Conservation (phyloP, 176 grass and related monocot species). For the Phragmites australis region DNA sequence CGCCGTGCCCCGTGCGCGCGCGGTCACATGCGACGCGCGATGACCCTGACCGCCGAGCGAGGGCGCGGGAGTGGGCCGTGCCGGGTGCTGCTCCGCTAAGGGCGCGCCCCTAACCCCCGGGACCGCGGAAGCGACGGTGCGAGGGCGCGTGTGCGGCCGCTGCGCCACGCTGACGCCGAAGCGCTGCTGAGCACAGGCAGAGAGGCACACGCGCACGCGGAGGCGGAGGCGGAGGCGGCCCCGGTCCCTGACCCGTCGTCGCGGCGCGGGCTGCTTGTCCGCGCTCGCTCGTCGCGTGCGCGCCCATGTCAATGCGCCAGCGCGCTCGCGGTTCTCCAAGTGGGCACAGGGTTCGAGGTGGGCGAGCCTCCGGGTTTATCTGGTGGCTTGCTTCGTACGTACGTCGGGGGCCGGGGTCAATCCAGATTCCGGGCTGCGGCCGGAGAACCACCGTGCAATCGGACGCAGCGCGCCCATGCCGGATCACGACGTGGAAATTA, state of each 20-base stretch:
- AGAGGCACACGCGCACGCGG: constrained; percentile 6
- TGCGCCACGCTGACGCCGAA: too few relatives aligned
- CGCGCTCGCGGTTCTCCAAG: constrained; percentile 32
- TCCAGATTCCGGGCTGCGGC: constrained; percentile 13
- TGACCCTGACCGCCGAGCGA: neutral
- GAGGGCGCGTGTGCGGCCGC: neutral
- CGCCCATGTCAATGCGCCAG: neutral
- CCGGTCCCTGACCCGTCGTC: neutral
- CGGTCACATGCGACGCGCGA: neutral
- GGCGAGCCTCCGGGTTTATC: neutral
- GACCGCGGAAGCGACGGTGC: constrained; percentile 7
- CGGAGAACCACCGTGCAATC: neutral
- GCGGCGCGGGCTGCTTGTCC: constrained; percentile 23
- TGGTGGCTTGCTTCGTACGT: neutral
- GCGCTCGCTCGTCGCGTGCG: neutral
- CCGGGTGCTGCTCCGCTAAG: neutral
- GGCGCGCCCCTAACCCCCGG: neutral
- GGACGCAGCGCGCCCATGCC: neutral
- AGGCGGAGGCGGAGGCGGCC: too few relatives aligned
- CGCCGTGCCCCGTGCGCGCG: neutral
- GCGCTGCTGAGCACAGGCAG: too few relatives aligned
- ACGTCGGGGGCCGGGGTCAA: neutral
- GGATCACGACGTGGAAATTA: too few relatives aligned
- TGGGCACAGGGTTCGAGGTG: neutral
- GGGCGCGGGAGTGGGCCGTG: neutral